Percentiles rank a stretch among this genome's conserved stretches.
These are phyloP conservation scores for Rhynchospora pubera DNA, from an alignment of 176 grass and related monocot genomes.

Conservation along the genomic window DNA sequence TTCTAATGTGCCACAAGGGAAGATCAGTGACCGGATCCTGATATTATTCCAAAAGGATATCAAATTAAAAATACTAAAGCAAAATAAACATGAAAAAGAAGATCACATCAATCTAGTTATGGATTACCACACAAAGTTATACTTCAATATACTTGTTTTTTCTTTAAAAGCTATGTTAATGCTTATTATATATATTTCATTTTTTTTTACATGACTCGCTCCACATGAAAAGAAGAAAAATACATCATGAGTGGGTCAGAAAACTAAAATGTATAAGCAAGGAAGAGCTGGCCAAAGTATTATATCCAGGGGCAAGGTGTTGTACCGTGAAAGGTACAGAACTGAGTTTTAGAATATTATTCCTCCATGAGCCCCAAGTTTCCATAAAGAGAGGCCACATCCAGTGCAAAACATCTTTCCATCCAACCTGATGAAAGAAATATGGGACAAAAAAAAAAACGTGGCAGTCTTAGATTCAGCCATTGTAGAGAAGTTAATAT, in stretches of 20 bases:
- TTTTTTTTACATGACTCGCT: not conserved
- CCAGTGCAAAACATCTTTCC: conserved; percentile 81
- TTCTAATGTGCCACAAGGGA: conserved; percentile 52
- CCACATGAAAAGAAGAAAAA: not conserved
- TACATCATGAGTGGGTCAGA: not conserved
- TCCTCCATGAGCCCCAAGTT: conserved; percentile 85
- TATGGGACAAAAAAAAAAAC: no score
- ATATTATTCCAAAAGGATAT: conserved; percentile 36
- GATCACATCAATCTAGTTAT: not conserved
- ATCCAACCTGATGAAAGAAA: conserved; percentile 43
- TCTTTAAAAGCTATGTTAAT: not conserved
- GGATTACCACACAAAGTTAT: not conserved
- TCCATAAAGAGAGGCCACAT: conserved; percentile 89
- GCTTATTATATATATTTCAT: not conserved
- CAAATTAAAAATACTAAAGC: not conserved
- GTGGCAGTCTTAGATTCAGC: no score
- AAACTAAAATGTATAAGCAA: not conserved
- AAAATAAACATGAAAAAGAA: not conserved
- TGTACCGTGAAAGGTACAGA: conserved; percentile 68
- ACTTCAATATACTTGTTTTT: not conserved
- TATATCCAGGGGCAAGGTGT: no score
- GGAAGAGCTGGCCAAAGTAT: conserved; percentile 1
- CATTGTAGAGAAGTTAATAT: no score
- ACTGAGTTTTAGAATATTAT: conserved; percentile 65
- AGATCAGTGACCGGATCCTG: conserved; percentile 94